Evolutionary conservation across 192 early-diverging fungal genomes (phyloP), one percentile per base, ranked within the genome.

Genomic region (Coemansia sp.): DNA sequence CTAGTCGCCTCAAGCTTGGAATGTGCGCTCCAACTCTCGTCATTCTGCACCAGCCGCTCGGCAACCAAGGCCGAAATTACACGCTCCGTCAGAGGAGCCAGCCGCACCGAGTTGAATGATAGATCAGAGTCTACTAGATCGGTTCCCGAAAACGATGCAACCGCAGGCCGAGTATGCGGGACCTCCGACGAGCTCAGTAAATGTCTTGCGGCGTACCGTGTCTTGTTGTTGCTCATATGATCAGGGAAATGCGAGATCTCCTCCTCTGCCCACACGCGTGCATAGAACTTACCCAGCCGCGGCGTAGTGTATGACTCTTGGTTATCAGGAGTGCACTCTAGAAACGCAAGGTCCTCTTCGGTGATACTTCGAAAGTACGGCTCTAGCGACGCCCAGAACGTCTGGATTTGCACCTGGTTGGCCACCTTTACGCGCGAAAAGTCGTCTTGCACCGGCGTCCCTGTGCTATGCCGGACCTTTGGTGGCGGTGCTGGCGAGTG

Each of bases 371-470:
- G 79, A 67, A 93, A 94, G 66, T 90, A 96, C 66, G 94, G 93
- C 21, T 97, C 96, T 48, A 90, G 78, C 7, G 90, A 91, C 7
- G 84, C 64, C 90, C 90, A 95, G 68, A 93, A 98, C 6, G 87
- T 87, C 16, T 87, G 85, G 51, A 94, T 91, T n/a, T 93, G 91
- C 21, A 95, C 89, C 83, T 97, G 86, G 75, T 87, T 97, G 77
- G 85, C 87, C 33, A 89, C 83, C 62, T 89, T 88, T 57, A 87
- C 87, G 19, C 85, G 85, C 34, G 88, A 88, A 78, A 88, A 89
- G 57, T 89, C 88, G 19, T 88, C 87, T 62, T 87, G 69, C 42
- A 86, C 75, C 10, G 75, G 77, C 27, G 81, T 74, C 14, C 79
- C 74, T 3, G 67, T 45, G 68, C 79, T 74, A 39, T 77, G 79